phyloP scores from a whole-genome alignment of 352 stramenopile genomes.

The Globisporangium mamillatum region DNA sequence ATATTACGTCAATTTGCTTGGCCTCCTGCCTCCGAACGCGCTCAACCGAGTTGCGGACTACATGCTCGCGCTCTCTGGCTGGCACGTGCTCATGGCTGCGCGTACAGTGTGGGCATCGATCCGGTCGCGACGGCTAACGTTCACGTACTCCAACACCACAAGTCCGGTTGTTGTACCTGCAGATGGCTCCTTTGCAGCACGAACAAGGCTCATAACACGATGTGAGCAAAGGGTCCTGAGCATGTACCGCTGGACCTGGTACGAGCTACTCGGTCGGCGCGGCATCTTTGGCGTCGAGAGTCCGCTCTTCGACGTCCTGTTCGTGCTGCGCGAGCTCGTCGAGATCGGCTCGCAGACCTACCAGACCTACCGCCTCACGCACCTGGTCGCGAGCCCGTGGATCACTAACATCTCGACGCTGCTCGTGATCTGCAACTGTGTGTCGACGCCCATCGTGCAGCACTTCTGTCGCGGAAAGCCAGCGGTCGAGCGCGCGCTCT shows the following conservation, averaged over 20 bases:
- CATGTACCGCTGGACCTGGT: constrained; percentile 11
- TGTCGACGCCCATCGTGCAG: constrained; percentile 11
- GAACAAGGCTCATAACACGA: background rate
- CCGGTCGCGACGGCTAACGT: background rate
- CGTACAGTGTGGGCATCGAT: constrained; percentile 10
- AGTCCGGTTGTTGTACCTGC: background rate
- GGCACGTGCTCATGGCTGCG: constrained; percentile 8
- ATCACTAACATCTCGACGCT: constrained; percentile 16
- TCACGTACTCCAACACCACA: constrained; percentile 1
- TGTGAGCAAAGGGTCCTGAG: background rate
- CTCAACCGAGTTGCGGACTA: background rate
- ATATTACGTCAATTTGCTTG: constrained; percentile 10
- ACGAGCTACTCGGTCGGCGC: constrained; percentile 14
- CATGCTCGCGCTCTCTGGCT: constrained; percentile 7
- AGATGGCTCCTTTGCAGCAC: background rate
- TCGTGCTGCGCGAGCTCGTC: constrained; percentile 15
- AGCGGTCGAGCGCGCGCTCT: constrained; percentile 20
- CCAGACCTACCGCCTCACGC: constrained; percentile 12
- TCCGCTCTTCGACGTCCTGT: constrained; percentile 12
- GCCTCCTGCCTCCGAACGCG: background rate
- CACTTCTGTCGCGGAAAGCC: constrained; percentile 7
- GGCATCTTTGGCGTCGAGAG: constrained; percentile 17
- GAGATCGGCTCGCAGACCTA: constrained; percentile 17
- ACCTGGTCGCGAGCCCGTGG: constrained; percentile 13
- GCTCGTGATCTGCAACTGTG: constrained; percentile 12